These are phyloP conservation scores for Coniochaeta sp. DNA, from an alignment of 2,329 filamentous ascomycete species.

Conservation along the genomic window DNA sequence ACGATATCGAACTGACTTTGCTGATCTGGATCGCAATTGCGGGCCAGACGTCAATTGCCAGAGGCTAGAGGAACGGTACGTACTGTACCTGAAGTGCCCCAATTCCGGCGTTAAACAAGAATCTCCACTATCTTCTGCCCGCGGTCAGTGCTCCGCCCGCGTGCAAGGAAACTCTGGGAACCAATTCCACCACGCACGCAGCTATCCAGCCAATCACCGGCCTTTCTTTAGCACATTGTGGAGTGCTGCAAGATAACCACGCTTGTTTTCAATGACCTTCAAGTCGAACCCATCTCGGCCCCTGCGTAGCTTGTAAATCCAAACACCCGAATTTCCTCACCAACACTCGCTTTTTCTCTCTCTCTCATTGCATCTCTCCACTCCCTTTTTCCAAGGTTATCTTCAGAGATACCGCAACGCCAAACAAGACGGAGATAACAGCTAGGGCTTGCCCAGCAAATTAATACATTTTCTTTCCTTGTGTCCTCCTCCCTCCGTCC, in stretches of 20 bases:
- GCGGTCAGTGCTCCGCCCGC: too few species aligned
- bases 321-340: conserved; percentile 2
- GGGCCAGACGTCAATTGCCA: too few species aligned
- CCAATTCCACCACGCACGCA: not conserved
- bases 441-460: not conserved
- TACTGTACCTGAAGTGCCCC: too few species aligned
- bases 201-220: not conserved
- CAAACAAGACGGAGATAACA: not conserved
- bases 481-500: not conserved
- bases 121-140: not conserved
- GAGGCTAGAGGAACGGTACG: too few species aligned
- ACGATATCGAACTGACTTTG: too few species aligned
- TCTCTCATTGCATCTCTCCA: not conserved
- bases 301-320: not conserved
- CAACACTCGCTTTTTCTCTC: conserved; percentile 1
- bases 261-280: conserved; percentile 1
- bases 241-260: conserved; percentile 1
- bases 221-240: not conserved
- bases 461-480: not conserved
- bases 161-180: not conserved
- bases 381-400: not conserved
- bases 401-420: not conserved
- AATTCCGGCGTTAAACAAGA: not conserved
- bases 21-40: too few species aligned
- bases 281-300: conserved; percentile 1